Evolutionary conservation across 441 rosid species (phyloP), one percentile per base, ranked within the genome.

Genomic region (Erodium trifolium): DNA sequence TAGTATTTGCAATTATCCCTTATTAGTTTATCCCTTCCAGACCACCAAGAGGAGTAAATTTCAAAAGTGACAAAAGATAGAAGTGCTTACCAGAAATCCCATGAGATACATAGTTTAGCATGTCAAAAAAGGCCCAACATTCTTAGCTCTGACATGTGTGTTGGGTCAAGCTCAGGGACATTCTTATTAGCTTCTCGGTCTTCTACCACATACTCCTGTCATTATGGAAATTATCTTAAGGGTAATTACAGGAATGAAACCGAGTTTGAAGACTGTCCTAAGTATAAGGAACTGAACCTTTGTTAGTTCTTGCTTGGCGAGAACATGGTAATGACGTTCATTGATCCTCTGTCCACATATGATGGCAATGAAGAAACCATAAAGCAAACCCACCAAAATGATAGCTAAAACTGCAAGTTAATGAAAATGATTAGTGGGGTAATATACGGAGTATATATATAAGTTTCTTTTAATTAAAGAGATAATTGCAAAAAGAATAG

Each of bases 291-390:
- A 65, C 3, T 45, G 75, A 18, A 95, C 99, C 98, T 89, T 92
- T 47, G 99, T 95, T 67, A 95, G 84, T 82, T 95, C 99, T 86
- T 95, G 98, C 76, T 92, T 95, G 68, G 97, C 99, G 53, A 95
- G 98, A 77, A 95, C 87, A 63, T 95, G 99, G 76, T 95, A 90
- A 73, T 95, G 99, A 17, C 99, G 90, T 78, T 95, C 99, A 70
- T 81, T 92, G 69, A 95, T 95, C 88, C 87, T 86, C 78, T 95
- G 99, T 69, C 99, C 99, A 77, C 99, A 95, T 80, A 95, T 95
- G 72, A 95, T 95, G 71, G 98, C 98, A 41, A 95, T 95, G 83
- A 95, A 92, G 82, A 92, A 92, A 65, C 97, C 99, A 53, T 95
- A 95, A 69, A 95, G 95, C 78, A 95, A 76, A 77, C 99, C 99